Conservation (phyloP, 768 basidiomycete genomes). For the Collybia mongolica region DNA sequence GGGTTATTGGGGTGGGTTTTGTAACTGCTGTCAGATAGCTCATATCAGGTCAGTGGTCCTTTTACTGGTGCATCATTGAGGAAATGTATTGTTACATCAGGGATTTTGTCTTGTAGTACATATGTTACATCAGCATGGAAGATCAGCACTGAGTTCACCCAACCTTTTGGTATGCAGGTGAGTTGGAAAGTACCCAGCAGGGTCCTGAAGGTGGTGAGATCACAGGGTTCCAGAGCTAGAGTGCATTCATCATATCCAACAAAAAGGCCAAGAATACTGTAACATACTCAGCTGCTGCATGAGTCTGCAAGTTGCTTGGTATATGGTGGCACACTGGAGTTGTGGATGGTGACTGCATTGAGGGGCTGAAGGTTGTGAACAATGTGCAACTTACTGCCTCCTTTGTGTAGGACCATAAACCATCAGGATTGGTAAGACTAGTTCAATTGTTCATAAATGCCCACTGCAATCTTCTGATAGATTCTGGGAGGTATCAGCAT, state of each 20-base stretch:
- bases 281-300: slow-evolving; percentile 21
- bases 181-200: no score
- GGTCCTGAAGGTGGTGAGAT: slow-evolving; percentile 30
- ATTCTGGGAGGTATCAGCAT: slow-evolving; percentile 32
- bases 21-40: neutral
- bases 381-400: slow-evolving; percentile 24
- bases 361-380: slow-evolving; percentile 38
- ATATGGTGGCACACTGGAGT: slow-evolving; percentile 31
- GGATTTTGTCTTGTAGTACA: slow-evolving; percentile 10
- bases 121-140: slow-evolving; percentile 13
- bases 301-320: slow-evolving; percentile 30
- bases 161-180: no score
- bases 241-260: slow-evolving; percentile 30
- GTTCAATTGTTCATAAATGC: slow-evolving; percentile 38
- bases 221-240: slow-evolving; percentile 17
- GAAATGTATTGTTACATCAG: slow-evolving; percentile 11
- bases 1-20: slow-evolving; percentile 20
- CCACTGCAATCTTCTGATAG: slow-evolving; percentile 32
- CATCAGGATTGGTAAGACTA: slow-evolving; percentile 35
- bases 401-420: slow-evolving; percentile 35
- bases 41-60: neutral
- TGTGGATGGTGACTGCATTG: slow-evolving; percentile 32
- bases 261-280: slow-evolving; percentile 29
- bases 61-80: slow-evolving; percentile 16
- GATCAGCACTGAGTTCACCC: no score